Percentiles rank a stretch among this genome's conserved stretches.
phyloP scores from a whole-genome alignment of 768 basidiomycete species.

The Stropharia rugosoannulata region DNA sequence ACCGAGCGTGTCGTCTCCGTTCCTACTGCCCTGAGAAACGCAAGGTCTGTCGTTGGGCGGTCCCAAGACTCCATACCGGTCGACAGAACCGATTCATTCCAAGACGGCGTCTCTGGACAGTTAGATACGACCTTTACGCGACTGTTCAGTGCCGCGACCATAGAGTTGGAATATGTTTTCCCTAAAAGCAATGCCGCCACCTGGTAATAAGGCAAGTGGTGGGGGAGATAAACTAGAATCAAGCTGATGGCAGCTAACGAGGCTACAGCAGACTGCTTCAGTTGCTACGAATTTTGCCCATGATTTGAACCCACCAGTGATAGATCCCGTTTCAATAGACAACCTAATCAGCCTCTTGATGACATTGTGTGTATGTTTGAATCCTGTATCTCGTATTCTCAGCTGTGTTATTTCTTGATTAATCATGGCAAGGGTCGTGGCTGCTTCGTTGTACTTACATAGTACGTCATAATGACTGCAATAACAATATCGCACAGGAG shows the following conservation, averaged over 20 bases:
- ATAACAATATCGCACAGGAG: background rate
- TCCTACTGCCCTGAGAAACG: too few relatives aligned
- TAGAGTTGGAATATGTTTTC: background rate
- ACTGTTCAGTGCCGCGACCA: background rate
- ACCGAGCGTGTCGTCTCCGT: too few relatives aligned
- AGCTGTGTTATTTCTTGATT: background rate
- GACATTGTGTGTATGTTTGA: background rate
- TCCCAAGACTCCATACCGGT: too few relatives aligned
- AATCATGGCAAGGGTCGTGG: background rate
- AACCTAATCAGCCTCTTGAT: background rate
- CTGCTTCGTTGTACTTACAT: background rate
- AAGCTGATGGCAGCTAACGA: background rate
- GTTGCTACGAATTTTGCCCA: background rate
- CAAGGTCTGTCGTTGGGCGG: too few relatives aligned
- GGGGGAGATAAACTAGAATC: background rate
- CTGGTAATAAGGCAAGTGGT: background rate
- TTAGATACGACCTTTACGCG: background rate
- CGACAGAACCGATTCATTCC: background rate
- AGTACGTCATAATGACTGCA: background rate
- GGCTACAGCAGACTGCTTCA: background rate
- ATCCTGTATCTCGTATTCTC: background rate
- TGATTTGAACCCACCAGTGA: background rate
- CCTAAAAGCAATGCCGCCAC: background rate
- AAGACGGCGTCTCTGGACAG: background rate
- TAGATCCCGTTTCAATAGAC: background rate